Base-by-base conservation (phyloP, 164 flowering plant genomes). In the Berberis thunbergii region DNA sequence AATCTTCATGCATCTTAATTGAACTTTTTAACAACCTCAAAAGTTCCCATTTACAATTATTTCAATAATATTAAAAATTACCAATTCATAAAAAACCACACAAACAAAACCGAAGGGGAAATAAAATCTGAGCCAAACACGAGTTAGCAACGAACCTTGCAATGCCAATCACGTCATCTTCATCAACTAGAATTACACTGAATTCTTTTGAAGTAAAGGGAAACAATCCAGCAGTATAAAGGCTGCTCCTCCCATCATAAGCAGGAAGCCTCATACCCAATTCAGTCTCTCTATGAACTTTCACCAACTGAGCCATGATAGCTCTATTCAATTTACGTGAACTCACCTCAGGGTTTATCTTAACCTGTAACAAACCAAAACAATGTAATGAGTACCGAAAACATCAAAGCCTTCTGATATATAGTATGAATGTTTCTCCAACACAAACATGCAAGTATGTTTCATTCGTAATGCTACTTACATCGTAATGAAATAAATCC, bases 271-370 rank as follows among this genome's bases (percentile, higher is more conserved):
- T 60, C 52, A 54, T 54, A 40, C 62, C 64, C 59, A 67, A 60
- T 12, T 67, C 69, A 67, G 53, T 60, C 52, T 60, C 69, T 45
- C 69, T 67, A 60, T 67, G 40, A 60, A 67, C 45, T 54, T 67
- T 67, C 12, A 67, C 58, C 62, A 67, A 58, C 59, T 60, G 64
- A 38, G 69, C 69, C 63, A 67, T 67, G 57, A 67, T 67, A 53
- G 59, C 64, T 54, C 64, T 67, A 41, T 67, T 67, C 41, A 67
- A 11, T 38, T 59, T 61, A 38, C 64, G 64, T 43, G 69, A 67
- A 43, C 45, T 52, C 45, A 67, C 64, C 45, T 82, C 86, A 4
- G 89, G 86, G 10, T 54, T 70, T 55, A 84, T 79, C 1, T 66
- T 59, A 2, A 84, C 89, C 89, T 84, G 59, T 40, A 4, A n/a